Evolutionary conservation across 345 rosid species (phyloP).

Genomic region (Syzygium oleosum): DNA sequence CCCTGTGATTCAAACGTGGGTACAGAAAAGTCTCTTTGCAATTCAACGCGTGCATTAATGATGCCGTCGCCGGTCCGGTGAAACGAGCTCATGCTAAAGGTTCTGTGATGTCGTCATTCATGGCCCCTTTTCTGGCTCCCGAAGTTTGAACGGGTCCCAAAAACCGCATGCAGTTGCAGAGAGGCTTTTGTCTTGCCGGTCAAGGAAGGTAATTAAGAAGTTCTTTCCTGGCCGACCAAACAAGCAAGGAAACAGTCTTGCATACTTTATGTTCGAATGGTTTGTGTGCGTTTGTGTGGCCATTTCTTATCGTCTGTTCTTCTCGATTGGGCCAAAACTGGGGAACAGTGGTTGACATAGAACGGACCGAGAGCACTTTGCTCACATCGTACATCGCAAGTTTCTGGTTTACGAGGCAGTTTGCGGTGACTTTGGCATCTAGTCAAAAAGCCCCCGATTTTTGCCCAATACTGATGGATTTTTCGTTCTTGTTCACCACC

Average conservation of each 20-base stretch:
- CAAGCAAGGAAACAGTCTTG: neutral
- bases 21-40: neutral
- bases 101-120: neutral
- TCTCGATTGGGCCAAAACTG: neutral
- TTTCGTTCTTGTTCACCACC: neutral
- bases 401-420: neutral
- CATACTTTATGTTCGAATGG: neutral
- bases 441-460: neutral
- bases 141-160: neutral
- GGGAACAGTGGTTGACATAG: neutral
- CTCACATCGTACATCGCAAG: neutral
- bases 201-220: neutral
- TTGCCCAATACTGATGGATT: neutral
- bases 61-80: neutral
- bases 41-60: neutral
- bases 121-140: neutral
- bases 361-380: neutral
- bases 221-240: neutral
- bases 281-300: neutral
- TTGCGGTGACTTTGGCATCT: neutral
- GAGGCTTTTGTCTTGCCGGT: neutral
- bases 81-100: neutral
- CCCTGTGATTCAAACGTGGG: neutral
- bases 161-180: neutral
- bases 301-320: neutral